Evolutionary conservation across 164 flowering plant species (phyloP).

Genomic region (Nymphaea thermarum): DNA sequence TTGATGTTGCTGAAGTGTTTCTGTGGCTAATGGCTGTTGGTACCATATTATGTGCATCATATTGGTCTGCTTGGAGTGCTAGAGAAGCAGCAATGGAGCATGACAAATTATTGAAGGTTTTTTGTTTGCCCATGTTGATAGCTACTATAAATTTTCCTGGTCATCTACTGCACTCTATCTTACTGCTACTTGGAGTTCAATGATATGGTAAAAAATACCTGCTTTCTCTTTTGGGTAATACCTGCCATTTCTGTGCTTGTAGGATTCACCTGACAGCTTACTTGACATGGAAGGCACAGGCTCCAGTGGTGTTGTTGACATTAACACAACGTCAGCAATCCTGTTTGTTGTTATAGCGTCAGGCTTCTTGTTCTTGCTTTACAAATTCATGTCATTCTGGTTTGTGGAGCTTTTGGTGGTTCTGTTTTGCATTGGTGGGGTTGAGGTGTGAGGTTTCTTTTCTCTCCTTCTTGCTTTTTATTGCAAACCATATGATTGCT

Average conservation of each 20-base stretch:
- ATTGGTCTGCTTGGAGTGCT: conserved; percentile 97
- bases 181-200: no score
- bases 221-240: background rate
- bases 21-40: conserved; percentile 99
- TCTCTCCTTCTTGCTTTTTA: background rate
- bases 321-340: conserved; percentile 70
- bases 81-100: conserved; percentile 88
- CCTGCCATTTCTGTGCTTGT: conserved; percentile 4
- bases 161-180: background rate
- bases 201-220: background rate
- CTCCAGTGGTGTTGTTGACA: conserved; percentile 60
- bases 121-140: background rate
- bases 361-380: conserved; percentile 78
- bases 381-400: conserved; percentile 91
- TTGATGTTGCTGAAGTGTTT: conserved; percentile 97
- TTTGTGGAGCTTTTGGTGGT: conserved; percentile 89
- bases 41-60: conserved; percentile 85
- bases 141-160: background rate
- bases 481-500: background rate
- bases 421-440: conserved; percentile 94
- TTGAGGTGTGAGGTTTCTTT: conserved; percentile 51
- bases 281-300: conserved; percentile 20
- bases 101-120: conserved; percentile 79
- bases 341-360: conserved; percentile 85
- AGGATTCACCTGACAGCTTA: conserved; percentile 79